Conservation (phyloP, 805 yeast genomes). For the Monosporozyma servazzii region DNA sequence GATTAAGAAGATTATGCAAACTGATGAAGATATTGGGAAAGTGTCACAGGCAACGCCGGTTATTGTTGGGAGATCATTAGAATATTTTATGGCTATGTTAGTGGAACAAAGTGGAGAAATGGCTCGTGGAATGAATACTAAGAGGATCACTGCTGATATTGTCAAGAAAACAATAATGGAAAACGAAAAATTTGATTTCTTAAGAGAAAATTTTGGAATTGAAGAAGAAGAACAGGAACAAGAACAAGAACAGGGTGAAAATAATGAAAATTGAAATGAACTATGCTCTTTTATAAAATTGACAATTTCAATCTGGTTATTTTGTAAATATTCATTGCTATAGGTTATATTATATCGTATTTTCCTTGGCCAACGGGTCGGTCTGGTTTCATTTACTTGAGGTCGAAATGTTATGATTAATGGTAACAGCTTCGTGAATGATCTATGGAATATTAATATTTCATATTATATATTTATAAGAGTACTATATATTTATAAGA, state of each 20-base stretch:
- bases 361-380: background rate
- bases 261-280: background rate
- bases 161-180: conserved; percentile 73
- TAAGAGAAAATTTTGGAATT: conserved; percentile 49
- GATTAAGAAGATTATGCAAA: conserved; percentile 92
- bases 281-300: too few species aligned
- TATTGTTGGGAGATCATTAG: conserved; percentile 93
- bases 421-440: background rate
- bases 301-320: background rate
- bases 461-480: background rate
- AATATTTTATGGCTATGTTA: conserved; percentile 79
- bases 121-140: conserved; percentile 65
- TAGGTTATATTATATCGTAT: too few species aligned
- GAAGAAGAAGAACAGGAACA: conserved; percentile 7
- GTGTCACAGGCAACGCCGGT: conserved; percentile 98
- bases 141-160: conserved; percentile 75
- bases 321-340: background rate
- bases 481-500: background rate
- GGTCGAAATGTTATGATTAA: background rate
- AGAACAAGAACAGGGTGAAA: background rate
- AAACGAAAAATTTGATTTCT: conserved; percentile 88
- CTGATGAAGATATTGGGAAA: conserved; percentile 96
- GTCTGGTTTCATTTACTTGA: background rate
- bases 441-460: background rate
- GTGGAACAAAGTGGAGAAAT: conserved; percentile 76